Base-by-base conservation (phyloP, 140 eudicot genomes). In the Anethum foeniculum region DNA sequence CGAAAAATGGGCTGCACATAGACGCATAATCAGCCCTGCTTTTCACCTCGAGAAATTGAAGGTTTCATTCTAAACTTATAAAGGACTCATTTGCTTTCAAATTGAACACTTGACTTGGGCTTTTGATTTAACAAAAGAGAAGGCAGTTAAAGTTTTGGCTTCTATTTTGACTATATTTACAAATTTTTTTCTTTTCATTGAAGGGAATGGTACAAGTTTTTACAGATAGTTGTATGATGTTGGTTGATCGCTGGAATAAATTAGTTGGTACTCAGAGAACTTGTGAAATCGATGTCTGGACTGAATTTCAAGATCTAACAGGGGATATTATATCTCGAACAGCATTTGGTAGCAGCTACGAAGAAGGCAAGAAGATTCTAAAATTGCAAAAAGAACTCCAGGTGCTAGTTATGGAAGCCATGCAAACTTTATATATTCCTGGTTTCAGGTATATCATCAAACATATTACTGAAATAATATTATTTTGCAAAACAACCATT, bases 1-100 rank as follows among this genome's bases (percentile, higher is more conserved):
- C 2, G 90, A 88, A 78, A 83, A 82, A 68, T 90, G 92, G 96
- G 92, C 80, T 30, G 81, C 64, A 62, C 96, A 88, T 51, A 81
- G 96, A 81, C 88, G 81, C n/a, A 86, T 90, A 51, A 88, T 90
- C 77, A 90, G 85, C 56, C 94, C 92, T 79, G 94, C 92, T 25
- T 90, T 90, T 46, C 90, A 88, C 65, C 65, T 80, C 4, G 92
- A 90, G 39, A 85, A 90, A 77, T 78, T 88, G 8, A 90, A 88
- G 92, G 93, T 89, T 12, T 18, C 30, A 65, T 11, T 65, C 73
- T 27, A 36, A 56, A 56, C 54, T 69, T 28, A n/a, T 65, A 38
- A 65, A 27, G 43, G 19, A 30, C 15, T 18, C 0, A 2, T 67
- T 34, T 67, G 73, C 73, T 39, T 39, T 39, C 38, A 34, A 34